Evolutionary conservation across 2,329 filamentous ascomycete species (phyloP).

Genomic region (Graphium sp.): DNA sequence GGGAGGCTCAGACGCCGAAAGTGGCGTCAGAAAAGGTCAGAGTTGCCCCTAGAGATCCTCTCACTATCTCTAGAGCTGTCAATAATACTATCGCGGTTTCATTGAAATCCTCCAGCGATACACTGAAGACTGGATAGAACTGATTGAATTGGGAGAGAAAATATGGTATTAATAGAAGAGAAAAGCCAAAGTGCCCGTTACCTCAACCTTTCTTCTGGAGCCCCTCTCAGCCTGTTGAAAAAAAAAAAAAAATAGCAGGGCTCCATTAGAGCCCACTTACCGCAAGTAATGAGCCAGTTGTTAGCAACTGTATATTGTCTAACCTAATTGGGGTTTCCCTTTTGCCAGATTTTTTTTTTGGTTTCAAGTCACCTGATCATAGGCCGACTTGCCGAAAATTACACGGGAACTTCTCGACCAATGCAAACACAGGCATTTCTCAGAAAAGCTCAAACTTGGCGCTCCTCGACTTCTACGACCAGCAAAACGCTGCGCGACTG

Average conservation of each 20-base stretch:
- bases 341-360: too few species aligned
- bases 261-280: too few species aligned
- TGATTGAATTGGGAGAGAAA: not conserved
- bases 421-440: too few species aligned
- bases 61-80: conserved; percentile 63
- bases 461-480: too few species aligned
- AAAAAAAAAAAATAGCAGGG: conserved; percentile 4
- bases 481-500: conserved; percentile 11
- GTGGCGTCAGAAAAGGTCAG: too few species aligned
- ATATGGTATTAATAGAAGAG: not conserved
- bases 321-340: too few species aligned
- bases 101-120: conserved; percentile 26
- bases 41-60: conserved; percentile 62
- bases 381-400: too few species aligned
- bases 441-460: too few species aligned
- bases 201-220: too few species aligned
- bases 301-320: conserved; percentile 2
- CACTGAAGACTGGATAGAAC: conserved; percentile 5
- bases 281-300: conserved; percentile 4
- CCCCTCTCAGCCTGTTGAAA: conserved; percentile 5
- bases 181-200: conserved; percentile 1
- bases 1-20: not conserved
- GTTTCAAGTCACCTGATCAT: too few species aligned
- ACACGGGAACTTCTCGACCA: too few species aligned
- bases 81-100: conserved; percentile 51